These are phyloP conservation scores for Tulasnella sp. DNA, from an alignment of 768 basidiomycete species.

Conservation along the genomic window DNA sequence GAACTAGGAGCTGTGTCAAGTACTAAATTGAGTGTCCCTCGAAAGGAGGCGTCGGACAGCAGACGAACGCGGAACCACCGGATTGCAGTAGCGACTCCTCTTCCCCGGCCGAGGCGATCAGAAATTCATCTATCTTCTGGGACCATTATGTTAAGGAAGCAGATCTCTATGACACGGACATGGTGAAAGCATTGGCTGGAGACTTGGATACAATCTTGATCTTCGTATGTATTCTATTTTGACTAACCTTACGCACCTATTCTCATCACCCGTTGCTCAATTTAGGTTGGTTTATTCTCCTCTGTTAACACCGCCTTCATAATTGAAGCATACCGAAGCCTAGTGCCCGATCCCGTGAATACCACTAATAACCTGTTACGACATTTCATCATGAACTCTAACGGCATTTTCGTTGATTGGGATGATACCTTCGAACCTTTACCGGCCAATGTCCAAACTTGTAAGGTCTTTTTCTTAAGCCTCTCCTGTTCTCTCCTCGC, in stretches of 20 bases:
- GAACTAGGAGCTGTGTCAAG: no score
- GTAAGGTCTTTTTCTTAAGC: neutral
- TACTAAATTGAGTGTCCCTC: no score
- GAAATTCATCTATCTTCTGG: no score
- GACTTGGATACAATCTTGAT: slow-evolving; percentile 8
- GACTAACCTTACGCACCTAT: no score
- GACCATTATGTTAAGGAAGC: no score
- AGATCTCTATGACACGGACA: neutral
- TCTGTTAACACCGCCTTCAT: slow-evolving; percentile 3
- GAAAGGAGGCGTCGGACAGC: no score
- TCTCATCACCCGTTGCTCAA: no score
- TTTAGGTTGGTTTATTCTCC: slow-evolving; percentile 1
- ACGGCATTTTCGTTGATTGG: neutral
- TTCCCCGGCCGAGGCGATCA: no score
- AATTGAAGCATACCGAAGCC: neutral
- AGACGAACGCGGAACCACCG: no score
- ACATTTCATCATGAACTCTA: neutral
- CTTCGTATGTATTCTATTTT: neutral
- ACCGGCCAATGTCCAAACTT: neutral
- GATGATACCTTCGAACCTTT: neutral
- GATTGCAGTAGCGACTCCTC: no score
- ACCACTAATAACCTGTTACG: neutral
- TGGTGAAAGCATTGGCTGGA: neutral
- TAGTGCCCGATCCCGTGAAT: neutral
- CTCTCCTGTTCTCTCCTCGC: neutral